Evolutionary conservation across 805 yeast genomes (phyloP), one percentile per base, ranked within the genome.

Genomic region (Grigorovia humatica): DNA sequence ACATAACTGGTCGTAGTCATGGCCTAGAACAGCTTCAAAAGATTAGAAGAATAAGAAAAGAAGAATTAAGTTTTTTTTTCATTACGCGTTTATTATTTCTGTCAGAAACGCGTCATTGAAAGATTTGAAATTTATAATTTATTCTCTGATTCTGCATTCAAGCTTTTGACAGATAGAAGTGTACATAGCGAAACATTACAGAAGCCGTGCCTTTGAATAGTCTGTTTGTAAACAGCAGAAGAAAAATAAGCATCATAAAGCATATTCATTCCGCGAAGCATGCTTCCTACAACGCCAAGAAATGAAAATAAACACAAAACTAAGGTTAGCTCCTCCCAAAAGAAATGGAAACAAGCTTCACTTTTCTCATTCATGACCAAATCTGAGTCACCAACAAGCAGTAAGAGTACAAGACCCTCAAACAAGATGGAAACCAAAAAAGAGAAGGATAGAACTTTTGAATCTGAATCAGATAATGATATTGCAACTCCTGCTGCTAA

Each of bases 291-390:
- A 9, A 64, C 69, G 15, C 69, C 70, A 13, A 64, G 54, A 30
- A 42, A 60, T 32, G 46, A 52, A 17, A 13, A 42, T 0, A 54
- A 53, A 29, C 45, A 56, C 43, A 55, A 58, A 5, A 54, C 47
- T 7, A 48, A 60, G 41, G 62, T 68, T 1, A 61, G 70, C 9
- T 63, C 68, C 0, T 62, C 70, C 7, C 65, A 60, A 47, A 61
- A 63, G 56, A 68, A 64, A 46, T 58, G 66, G 63, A 70, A 70
- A 48, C 74, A 71, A 55, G 62, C 72, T 5, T 59, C 67, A 12
- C 53, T 70, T 35, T 58, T 70, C 47, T 64, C 69, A 12, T 68
- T 69, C 58, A 66, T 70, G 58, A 57, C 65, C 15, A 64, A 67
- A 54, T 58, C 60, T 12, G 17, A n/a, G 12, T 38, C 17, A 5